These are phyloP conservation scores for Phytophthora colocasiae DNA, from an alignment of 352 stramenopile species.

Conservation along the genomic window DNA sequence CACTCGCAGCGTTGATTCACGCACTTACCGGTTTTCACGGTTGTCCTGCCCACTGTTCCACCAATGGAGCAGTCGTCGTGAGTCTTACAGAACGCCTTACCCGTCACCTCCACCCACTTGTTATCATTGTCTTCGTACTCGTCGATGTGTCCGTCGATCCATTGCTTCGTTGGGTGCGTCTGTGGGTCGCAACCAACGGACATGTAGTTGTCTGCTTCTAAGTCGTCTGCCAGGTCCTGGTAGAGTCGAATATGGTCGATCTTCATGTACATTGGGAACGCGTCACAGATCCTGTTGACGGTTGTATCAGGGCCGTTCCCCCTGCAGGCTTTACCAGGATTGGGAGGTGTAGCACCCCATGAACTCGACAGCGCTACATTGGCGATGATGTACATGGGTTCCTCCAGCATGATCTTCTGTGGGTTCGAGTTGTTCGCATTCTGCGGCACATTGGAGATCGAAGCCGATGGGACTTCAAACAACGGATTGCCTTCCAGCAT, in stretches of 20 bases:
- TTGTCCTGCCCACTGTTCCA: conserved; percentile 20
- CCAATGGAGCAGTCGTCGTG: conserved; percentile 65
- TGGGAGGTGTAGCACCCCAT: conserved; percentile 39
- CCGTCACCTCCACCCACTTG: conserved; percentile 43
- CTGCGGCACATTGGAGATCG: conserved; percentile 47
- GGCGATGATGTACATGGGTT: conserved; percentile 93
- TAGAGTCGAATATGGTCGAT: conserved; percentile 68
- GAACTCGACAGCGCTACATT: conserved; percentile 94
- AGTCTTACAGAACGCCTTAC: conserved; percentile 47
- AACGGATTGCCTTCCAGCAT: conserved; percentile 80
- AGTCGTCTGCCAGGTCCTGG: conserved; percentile 58
- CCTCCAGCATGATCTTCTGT: conserved; percentile 88
- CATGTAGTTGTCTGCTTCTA: conserved; percentile 57
- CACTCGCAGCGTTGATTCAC: conserved; percentile 57
- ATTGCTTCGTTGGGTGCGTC: conserved; percentile 60
- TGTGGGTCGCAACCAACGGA: conserved; percentile 54
- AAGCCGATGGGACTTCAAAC: conserved; percentile 75
- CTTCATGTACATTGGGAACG: conserved; percentile 64
- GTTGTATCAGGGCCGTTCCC: conserved; percentile 33
- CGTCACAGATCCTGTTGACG: conserved; percentile 61
- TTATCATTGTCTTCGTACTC: conserved; percentile 68
- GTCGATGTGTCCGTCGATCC: conserved; percentile 64
- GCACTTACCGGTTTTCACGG: conserved; percentile 49
- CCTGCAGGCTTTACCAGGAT: conserved; percentile 29
- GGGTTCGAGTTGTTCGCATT: conserved; percentile 45